Evolutionary conservation across 192 early-diverging fungal genomes (phyloP), one percentile per base, ranked within the genome.

Genomic region (Phycomyces blakesleeanus): DNA sequence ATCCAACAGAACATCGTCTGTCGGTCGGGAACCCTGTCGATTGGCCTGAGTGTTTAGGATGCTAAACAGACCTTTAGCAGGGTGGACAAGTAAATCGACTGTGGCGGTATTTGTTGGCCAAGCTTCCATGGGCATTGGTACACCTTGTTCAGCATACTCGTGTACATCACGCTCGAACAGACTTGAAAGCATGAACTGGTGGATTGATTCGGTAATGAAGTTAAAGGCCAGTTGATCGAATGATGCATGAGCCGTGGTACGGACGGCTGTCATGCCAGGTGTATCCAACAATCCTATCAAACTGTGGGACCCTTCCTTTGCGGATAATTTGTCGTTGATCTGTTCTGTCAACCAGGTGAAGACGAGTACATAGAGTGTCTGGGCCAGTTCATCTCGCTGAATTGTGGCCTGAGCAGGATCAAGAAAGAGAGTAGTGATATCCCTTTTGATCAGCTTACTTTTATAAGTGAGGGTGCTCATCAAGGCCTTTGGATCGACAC

Each of bases 211-310:
- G 51, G 85, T 85, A 20, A 88, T 82, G 66, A 85, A 78, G 62
- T 89, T 86, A 37, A 80, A 51, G 8, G 81, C 80, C 40, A 91
- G 80, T 58, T 88, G 82, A 67, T 87, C 86, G 69, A 89, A 91
- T 40, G 60, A 75, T 27, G 51, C 59, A 1, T 50, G 50, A 14
- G 38, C 55, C 51, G 50, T 39, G 14, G 57, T 27, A 4, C 22
- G 64, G 76, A 72, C 47, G 61, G 25, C 15, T 62, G 49, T 50
- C 59, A 63, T 92, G 12, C 94, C 91, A 59, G 89, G 81, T 27
- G 92, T 79, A 68, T 98, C 95, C 21, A 94, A 76, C 41, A 98
- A 77, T 42, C 91, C 89, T 63, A 92, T 88, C 66, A 86, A 88
- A 74, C 79, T 91, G 54, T 80, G 77, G 59, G 76, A 77, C 11